Conservation (phyloP, 805 yeast species). For the Candida koratica region DNA sequence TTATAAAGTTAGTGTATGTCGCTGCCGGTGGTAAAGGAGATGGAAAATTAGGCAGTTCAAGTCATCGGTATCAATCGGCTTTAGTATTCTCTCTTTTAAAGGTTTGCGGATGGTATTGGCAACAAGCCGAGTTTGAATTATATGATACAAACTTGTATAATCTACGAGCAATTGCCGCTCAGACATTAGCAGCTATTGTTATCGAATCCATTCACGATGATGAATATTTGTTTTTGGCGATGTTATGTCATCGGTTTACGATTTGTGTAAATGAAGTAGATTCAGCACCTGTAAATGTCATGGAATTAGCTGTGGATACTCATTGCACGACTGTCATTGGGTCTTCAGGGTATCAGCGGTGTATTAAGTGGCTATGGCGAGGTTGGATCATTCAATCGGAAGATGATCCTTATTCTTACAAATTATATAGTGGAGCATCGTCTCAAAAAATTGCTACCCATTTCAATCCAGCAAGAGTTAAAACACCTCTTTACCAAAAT, state of each 20-base stretch:
- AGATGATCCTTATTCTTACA: conserved; percentile 64
- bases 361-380: conserved; percentile 87
- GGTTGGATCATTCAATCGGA: conserved; percentile 87
- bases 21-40: conserved; percentile 82
- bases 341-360: conserved; percentile 78
- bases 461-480: conserved; percentile 77
- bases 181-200: conserved; percentile 62
- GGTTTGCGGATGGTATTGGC: conserved; percentile 76
- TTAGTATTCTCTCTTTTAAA: conserved; percentile 67
- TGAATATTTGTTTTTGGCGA: conserved; percentile 61
- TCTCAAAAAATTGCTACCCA: conserved; percentile 55
- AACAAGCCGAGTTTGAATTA: conserved; percentile 54
- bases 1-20: conserved; percentile 54
- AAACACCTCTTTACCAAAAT: conserved; percentile 82
- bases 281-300: conserved; percentile 62
- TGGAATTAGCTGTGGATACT: conserved; percentile 83
- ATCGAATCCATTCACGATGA: conserved; percentile 62
- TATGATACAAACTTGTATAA: conserved; percentile 62
- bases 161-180: conserved; percentile 66
- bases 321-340: conserved; percentile 76
- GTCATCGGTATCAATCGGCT: conserved; percentile 62
- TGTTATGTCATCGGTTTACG: conserved; percentile 72
- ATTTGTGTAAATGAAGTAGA: conserved; percentile 62
- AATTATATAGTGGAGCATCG: conserved; percentile 56
- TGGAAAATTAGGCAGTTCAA: conserved; percentile 50